Conservation (phyloP, 805 yeast species). For the Cyberlindnera subsufficiens region DNA sequence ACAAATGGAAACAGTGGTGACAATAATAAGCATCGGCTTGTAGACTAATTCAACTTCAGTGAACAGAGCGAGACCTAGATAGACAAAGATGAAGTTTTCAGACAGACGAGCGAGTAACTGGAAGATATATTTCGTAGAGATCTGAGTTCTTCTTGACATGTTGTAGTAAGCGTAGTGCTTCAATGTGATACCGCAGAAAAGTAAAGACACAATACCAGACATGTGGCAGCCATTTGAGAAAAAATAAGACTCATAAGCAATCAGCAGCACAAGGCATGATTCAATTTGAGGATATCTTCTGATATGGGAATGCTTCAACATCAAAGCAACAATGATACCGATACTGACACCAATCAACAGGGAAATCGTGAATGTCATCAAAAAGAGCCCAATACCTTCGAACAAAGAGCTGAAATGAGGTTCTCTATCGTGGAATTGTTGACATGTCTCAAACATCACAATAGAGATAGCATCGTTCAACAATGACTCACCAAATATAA, state of each 20-base stretch:
- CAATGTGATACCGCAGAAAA: conserved; percentile 94
- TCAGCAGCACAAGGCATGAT: conserved; percentile 81
- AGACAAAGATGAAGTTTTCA: conserved; percentile 94
- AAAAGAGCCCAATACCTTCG: conserved; percentile 89
- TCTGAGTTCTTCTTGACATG: conserved; percentile 96
- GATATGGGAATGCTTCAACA: conserved; percentile 87
- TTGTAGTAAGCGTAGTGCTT: conserved; percentile 96
- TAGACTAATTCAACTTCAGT: conserved; percentile 95
- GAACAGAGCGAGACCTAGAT: conserved; percentile 87
- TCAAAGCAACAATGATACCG: conserved; percentile 84
- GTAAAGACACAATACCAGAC: conserved; percentile 94
- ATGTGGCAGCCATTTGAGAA: conserved; percentile 98
- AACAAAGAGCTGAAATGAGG: conserved; percentile 73
- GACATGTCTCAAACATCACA: conserved; percentile 98
- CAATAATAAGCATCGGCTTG: conserved; percentile 87
- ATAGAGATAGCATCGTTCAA: conserved; percentile 96
- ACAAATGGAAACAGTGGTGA: conserved; percentile 86
- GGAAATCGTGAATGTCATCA: conserved; percentile 90
- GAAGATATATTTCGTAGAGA: conserved; percentile 91
- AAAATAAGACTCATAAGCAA: conserved; percentile 94
- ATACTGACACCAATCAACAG: conserved; percentile 82
- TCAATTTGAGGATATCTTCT: conserved; percentile 96
- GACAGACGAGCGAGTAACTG: conserved; percentile 91
- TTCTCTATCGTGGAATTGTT: conserved; percentile 84
- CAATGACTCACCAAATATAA: conserved; percentile 93